Percentiles rank a stretch among this genome's conserved stretches.
phyloP scores from a whole-genome alignment of 805 yeast genomes.

The Metschnikowia santaceciliae region DNA sequence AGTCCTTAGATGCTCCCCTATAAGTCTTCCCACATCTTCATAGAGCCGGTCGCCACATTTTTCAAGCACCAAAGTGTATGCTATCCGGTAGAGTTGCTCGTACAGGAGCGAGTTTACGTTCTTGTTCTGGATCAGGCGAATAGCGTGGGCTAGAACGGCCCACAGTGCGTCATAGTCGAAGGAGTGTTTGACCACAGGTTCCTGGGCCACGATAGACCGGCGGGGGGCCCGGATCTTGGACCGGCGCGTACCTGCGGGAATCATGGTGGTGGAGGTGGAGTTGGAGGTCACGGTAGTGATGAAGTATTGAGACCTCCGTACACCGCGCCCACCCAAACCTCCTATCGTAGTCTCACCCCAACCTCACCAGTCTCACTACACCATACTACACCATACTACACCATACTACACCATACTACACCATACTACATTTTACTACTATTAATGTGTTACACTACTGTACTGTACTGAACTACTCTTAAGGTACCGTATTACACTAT shows the following conservation, averaged over 20 bases:
- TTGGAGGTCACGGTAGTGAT: too few relatives aligned
- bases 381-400: too few relatives aligned
- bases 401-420: too few relatives aligned
- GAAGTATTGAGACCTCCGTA: too few relatives aligned
- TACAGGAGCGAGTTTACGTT: conserved; percentile 73
- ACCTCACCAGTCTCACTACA: too few relatives aligned
- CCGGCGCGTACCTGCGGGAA: conserved; percentile 37
- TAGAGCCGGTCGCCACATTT: conserved; percentile 66
- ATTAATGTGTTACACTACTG: too few relatives aligned
- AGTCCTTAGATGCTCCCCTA: conserved; percentile 41
- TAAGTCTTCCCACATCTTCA: conserved; percentile 50
- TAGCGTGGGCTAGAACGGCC: conserved; percentile 62
- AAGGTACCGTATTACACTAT: too few relatives aligned
- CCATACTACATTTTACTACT: too few relatives aligned
- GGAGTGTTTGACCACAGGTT: conserved; percentile 24
- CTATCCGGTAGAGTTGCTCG: conserved; percentile 75
- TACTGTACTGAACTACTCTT: too few relatives aligned
- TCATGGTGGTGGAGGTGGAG: conserved; percentile 6
- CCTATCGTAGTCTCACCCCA: too few relatives aligned
- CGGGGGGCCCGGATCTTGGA: conserved; percentile 67
- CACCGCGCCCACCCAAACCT: too few relatives aligned
- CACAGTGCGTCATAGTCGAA: conserved; percentile 65
- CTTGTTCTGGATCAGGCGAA: conserved; percentile 64
- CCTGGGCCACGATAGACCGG: conserved; percentile 28
- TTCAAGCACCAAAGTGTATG: conserved; percentile 70